These are phyloP conservation scores for Mycena pura DNA, from an alignment of 768 basidiomycete genomes.

Conservation along the genomic window DNA sequence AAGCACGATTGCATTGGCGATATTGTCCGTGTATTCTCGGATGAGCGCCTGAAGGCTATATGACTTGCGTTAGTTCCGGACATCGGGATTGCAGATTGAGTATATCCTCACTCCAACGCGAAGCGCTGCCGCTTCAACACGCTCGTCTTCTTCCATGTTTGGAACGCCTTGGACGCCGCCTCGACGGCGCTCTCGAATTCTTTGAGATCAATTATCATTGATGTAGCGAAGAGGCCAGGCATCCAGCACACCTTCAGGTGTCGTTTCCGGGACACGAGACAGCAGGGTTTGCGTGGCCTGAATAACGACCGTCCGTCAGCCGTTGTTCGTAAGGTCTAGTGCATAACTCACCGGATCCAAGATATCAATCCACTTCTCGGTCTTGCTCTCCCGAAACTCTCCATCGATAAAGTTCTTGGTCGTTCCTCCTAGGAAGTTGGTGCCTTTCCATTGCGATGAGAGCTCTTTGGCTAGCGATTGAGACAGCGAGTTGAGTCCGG, in stretches of 20 bases:
- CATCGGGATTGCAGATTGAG: neutral
- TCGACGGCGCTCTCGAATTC: slow-evolving; percentile 88
- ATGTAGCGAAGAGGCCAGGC: neutral
- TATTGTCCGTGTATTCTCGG: slow-evolving; percentile 81
- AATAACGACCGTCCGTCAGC: neutral
- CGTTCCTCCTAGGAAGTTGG: slow-evolving; percentile 79
- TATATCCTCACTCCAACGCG: slow-evolving; percentile 74
- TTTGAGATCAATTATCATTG: slow-evolving; percentile 27
- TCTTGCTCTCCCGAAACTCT: slow-evolving; percentile 83
- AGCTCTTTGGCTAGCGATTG: slow-evolving; percentile 62
- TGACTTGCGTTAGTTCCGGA: neutral
- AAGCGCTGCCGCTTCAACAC: slow-evolving; percentile 88
- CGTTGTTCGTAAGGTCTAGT: neutral
- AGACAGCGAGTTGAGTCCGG: slow-evolving; percentile 12
- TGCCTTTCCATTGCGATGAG: slow-evolving; percentile 83
- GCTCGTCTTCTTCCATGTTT: slow-evolving; percentile 87
- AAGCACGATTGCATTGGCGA: slow-evolving; percentile 89
- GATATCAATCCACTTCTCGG: slow-evolving; percentile 84
- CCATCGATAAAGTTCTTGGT: slow-evolving; percentile 95
- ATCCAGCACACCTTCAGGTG: slow-evolving; percentile 34
- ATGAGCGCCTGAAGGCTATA: slow-evolving; percentile 78
- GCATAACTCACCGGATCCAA: slow-evolving; percentile 77
- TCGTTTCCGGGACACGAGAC: slow-evolving; percentile 90
- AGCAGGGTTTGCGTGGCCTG: slow-evolving; percentile 92
- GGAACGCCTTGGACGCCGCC: slow-evolving; percentile 89